Conservation (phyloP, 2,329 filamentous ascomycete species). For the Escovopsis weberi region DNA sequence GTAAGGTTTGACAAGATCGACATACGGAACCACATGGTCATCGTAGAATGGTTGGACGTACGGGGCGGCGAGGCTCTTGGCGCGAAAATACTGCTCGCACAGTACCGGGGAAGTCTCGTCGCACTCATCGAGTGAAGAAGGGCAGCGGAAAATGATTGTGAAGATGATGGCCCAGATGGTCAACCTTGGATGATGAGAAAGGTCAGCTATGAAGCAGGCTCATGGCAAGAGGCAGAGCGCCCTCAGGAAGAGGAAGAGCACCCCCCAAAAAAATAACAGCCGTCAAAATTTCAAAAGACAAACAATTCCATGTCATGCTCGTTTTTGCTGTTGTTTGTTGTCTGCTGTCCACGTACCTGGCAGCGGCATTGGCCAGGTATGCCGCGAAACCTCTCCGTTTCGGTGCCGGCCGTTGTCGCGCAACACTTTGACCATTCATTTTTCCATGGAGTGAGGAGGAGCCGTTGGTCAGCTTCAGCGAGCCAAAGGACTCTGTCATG, state of each 20-base stretch:
- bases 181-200: constrained; percentile 35
- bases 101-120: constrained; percentile 57
- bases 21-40: constrained; percentile 68
- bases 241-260: background rate
- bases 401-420: constrained; percentile 11
- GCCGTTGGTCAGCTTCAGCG: constrained; percentile 25
- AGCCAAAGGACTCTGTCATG: constrained; percentile 22
- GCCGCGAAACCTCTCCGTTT: constrained; percentile 15
- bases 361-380: constrained; percentile 32
- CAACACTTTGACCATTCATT: constrained; percentile 15
- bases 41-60: constrained; percentile 78
- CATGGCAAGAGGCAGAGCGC: background rate
- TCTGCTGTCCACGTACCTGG: constrained; percentile 31
- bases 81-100: constrained; percentile 68
- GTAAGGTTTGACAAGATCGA: constrained; percentile 65
- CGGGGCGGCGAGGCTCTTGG: constrained; percentile 50
- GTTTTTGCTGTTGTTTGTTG: too few relatives aligned
- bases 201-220: constrained; percentile 1
- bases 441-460: constrained; percentile 21
- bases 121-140: constrained; percentile 51
- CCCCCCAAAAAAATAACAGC: background rate
- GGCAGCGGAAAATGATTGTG: constrained; percentile 72
- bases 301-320: too few relatives aligned
- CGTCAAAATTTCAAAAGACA: too few relatives aligned
- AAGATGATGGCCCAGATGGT: constrained; percentile 76